Evolutionary conservation across 176 grass and related monocot species (phyloP).

Genomic region (Musa acuminata): DNA sequence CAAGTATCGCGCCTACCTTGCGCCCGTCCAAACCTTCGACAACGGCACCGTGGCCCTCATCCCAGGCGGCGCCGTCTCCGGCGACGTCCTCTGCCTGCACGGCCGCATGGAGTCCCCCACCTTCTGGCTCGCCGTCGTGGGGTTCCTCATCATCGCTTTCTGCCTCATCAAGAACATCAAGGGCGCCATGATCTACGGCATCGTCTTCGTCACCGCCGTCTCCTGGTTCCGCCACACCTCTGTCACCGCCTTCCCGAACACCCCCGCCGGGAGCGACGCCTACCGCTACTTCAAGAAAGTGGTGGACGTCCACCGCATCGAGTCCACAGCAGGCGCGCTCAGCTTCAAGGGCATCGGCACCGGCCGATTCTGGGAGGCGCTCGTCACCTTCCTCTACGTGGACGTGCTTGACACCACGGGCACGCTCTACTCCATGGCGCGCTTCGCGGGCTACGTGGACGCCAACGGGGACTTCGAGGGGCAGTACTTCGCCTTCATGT

Average conservation of each 20-base stretch:
- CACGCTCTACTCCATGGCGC: conserved; percentile 8
- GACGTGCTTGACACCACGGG: conserved; percentile 9
- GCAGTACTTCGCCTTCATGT: conserved; percentile 16
- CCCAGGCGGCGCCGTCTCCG: conserved; percentile 1
- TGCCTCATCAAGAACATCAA: conserved; percentile 5
- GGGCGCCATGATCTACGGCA: conserved; percentile 16
- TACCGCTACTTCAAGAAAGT: conserved; percentile 13
- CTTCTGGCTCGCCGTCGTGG: conserved; percentile 9
- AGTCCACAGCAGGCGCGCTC: neutral
- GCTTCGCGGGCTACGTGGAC: conserved; percentile 7
- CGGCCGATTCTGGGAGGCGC: conserved; percentile 4
- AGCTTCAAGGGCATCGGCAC: conserved; percentile 5
- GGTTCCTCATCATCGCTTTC: conserved; percentile 7
- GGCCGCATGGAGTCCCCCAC: conserved; percentile 1
- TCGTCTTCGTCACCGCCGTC: conserved; percentile 10
- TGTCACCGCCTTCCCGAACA: conserved; percentile 2
- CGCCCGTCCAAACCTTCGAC: conserved; percentile 2
- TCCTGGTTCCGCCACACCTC: conserved; percentile 12
- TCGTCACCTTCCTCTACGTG: conserved; percentile 10
- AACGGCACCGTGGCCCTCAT: conserved; percentile 7
- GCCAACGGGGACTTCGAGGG: conserved; percentile 9
- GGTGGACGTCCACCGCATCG: neutral
- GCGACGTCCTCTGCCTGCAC: conserved; percentile 7
- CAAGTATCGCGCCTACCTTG: conserved; percentile 1
- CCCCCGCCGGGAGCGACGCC: neutral